A percentile compares a stretch with the other conserved stretches of the same genome.
Conservation (phyloP, 1,284 basidiomycete species). For the Pseudozyma sp. region DNA sequence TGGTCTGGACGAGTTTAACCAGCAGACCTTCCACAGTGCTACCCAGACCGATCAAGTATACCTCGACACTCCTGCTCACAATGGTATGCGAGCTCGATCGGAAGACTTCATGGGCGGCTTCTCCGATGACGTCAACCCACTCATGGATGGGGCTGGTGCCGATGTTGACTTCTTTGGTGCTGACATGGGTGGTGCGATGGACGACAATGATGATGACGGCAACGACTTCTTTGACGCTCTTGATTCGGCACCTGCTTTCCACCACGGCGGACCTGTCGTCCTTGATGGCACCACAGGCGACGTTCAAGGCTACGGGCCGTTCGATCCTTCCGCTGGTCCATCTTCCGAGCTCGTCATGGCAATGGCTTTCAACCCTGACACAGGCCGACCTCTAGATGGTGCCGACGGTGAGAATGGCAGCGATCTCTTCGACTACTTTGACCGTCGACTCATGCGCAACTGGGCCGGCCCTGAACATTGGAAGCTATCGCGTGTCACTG, state of each 20-base stretch:
- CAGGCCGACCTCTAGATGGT: slow-evolving; percentile 31
- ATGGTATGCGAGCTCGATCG: slow-evolving; percentile 25
- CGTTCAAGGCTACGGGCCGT: slow-evolving; percentile 38
- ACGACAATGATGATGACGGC: slow-evolving; percentile 38
- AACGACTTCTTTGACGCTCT: slow-evolving; percentile 70
- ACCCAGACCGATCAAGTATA: slow-evolving; percentile 24
- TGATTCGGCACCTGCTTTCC: slow-evolving; percentile 32
- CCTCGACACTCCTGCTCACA: slow-evolving; percentile 17
- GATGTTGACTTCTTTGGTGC: slow-evolving; percentile 43
- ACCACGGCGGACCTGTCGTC: slow-evolving; percentile 37
- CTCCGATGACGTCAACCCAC: slow-evolving; percentile 27
- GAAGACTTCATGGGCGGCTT: slow-evolving; percentile 29
- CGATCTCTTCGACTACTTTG: slow-evolving; percentile 86
- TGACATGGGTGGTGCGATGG: slow-evolving; percentile 24
- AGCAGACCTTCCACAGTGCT: slow-evolving; percentile 42
- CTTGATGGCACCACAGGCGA: slow-evolving; percentile 42
- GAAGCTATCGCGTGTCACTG: slow-evolving; percentile 75
- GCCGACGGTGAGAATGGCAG: slow-evolving; percentile 44
- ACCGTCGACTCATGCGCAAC: slow-evolving; percentile 87
- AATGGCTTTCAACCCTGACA: slow-evolving; percentile 74
- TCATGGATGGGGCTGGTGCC: slow-evolving; percentile 20
- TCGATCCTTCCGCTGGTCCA: slow-evolving; percentile 46
- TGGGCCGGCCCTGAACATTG: slow-evolving; percentile 99
- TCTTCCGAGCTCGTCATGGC: slow-evolving; percentile 82
- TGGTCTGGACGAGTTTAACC: slow-evolving; percentile 47